phyloP scores from a whole-genome alignment of 768 basidiomycete genomes.

The Termitomyces sp. region DNA sequence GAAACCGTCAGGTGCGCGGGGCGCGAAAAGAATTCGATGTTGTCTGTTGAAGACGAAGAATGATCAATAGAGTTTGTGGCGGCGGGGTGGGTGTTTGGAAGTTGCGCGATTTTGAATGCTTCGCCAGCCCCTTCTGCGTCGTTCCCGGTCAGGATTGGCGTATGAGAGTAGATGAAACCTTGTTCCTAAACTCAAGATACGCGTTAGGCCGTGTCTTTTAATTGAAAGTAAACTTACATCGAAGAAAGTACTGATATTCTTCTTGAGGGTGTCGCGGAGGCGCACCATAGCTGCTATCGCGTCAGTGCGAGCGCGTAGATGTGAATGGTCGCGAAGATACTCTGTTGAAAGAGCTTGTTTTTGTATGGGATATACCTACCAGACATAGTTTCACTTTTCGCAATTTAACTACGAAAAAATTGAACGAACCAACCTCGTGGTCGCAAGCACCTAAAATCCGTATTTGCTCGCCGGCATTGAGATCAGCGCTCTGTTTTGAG shows the following conservation, averaged over 20 bases:
- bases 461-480: constrained; percentile 18
- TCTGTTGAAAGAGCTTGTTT: constrained; percentile 78
- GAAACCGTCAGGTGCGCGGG: constrained; percentile 90
- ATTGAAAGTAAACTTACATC: constrained; percentile 43
- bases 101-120: constrained; percentile 64
- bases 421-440: constrained; percentile 29
- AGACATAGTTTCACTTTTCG: not conserved
- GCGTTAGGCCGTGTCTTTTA: not conserved
- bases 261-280: constrained; percentile 54
- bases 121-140: constrained; percentile 98
- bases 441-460: constrained; percentile 43
- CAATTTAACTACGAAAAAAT: not conserved
- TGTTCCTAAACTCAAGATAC: constrained; percentile 41
- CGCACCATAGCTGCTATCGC: constrained; percentile 71
- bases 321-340: constrained; percentile 80
- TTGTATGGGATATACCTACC: constrained; percentile 84
- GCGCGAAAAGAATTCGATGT: constrained; percentile 63
- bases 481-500: constrained; percentile 11
- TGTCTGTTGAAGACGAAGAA: constrained; percentile 10
- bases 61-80: constrained; percentile 1
- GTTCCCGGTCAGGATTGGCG: constrained; percentile 84
- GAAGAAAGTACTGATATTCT: constrained; percentile 62
- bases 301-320: constrained; percentile 81
- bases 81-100: constrained; percentile 26
- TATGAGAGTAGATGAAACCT: constrained; percentile 74